Base-by-base conservation (phyloP, 2,329 filamentous ascomycete genomes). In the Nemania serpens region DNA sequence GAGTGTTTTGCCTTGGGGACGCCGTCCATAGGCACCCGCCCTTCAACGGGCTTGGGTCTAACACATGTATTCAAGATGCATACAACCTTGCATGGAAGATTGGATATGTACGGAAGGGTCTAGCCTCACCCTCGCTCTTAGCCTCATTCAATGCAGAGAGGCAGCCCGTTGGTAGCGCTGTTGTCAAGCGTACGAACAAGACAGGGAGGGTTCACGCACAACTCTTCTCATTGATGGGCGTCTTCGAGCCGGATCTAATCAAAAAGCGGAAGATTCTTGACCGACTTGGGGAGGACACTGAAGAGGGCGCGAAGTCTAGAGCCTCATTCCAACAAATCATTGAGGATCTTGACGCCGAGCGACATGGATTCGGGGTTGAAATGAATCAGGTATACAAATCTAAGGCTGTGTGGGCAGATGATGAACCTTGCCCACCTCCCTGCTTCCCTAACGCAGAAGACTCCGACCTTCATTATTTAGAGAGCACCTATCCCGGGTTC, bases 31-130 rank as follows among this genome's bases (percentile, higher is more conserved):
- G 61, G 15, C 61, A 63, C 36, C 58, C 61, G 2, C 61, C 61
- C 18, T 61, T 61, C 39, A 58, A 63, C 13, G 61, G 61, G 13
- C 42, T 61, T 1, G 61, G 54, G 2, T 51, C 49, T 1, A 63
- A 63, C 37, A 63, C 61, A 18, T 63, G 61, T 25, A 63, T 63
- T 36, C 61, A 63, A 47, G 61, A 63, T 39, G 61, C 61, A 18
- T 63, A 63, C 37, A 63, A 63, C 39, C 46, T 63, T 18, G 61
- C 61, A n/a, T 63, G 61, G 61, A 63, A 61, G 39, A 63, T 63
- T 12, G 61, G 53, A 20, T 63, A 61, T 46, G 50, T 63, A 22
- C 34, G 10, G 41, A 54, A 58, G 25, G 58, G 61, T 6, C 18
- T 61, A 15, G 61, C 61, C 15, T 57, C 53, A n/a, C 58, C 61